Conservation (phyloP, 371 early-diverging fungal species). For the Rhizopus sp. region DNA sequence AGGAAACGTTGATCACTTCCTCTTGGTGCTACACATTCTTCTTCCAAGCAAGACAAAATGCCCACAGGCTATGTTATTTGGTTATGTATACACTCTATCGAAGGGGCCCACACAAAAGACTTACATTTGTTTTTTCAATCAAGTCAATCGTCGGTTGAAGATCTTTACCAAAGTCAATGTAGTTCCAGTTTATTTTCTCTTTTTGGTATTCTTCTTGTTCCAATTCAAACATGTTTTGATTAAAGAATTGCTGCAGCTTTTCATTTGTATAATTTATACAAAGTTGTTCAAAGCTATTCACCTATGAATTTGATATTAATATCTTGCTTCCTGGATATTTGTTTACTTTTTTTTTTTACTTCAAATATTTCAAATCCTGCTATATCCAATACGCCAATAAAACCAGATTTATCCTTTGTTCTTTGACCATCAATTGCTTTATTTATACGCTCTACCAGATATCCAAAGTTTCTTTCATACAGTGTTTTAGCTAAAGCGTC, state of each 20-base stretch:
- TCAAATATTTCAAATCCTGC: slow-evolving; percentile 99
- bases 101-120: slow-evolving; percentile 7
- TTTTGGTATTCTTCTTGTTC: slow-evolving; percentile 99
- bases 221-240: slow-evolving; percentile 99
- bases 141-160: slow-evolving; percentile 99
- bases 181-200: slow-evolving; percentile 99
- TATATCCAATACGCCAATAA: slow-evolving; percentile 99
- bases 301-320: slow-evolving; percentile 29
- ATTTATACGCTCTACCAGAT: slow-evolving; percentile 91
- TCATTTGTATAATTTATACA: slow-evolving; percentile 99
- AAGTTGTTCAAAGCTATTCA: slow-evolving; percentile 99
- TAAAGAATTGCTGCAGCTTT: slow-evolving; percentile 99
- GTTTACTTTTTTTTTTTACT: slow-evolving; percentile 34
- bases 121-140: slow-evolving; percentile 93
- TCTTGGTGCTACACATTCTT: slow-evolving; percentile 99
- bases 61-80: slow-evolving; percentile 83
- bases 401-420: slow-evolving; percentile 50
- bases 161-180: slow-evolving; percentile 99
- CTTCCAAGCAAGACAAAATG: slow-evolving; percentile 97
- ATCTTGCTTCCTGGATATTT: not conserved
- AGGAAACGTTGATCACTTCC: slow-evolving; percentile 97
- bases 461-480: slow-evolving; percentile 98
- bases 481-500: slow-evolving; percentile 94
- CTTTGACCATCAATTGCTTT: slow-evolving; percentile 76
- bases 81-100: too few species aligned